Percentiles rank a stretch among this genome's conserved stretches.
phyloP scores from a whole-genome alignment of 2,329 filamentous ascomycete genomes.

The Myriosclerotinia duriaeana region DNA sequence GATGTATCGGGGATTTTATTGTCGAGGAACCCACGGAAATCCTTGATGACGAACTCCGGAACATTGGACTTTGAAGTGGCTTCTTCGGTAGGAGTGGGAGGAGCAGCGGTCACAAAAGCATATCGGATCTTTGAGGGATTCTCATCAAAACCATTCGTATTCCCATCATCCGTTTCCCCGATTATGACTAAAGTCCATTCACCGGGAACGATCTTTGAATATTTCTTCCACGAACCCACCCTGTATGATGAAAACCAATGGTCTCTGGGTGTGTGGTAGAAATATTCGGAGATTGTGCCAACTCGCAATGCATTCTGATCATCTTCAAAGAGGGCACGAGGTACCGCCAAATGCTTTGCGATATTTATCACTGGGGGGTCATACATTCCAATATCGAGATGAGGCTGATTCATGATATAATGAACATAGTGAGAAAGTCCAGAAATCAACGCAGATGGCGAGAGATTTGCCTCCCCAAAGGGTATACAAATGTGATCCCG shows the following conservation, averaged over 20 bases:
- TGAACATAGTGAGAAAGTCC: constrained; percentile 6
- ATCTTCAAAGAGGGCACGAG: neutral
- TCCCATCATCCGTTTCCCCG: neutral
- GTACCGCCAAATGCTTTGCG: constrained; percentile 4
- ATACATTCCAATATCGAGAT: neutral
- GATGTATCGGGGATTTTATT: neutral
- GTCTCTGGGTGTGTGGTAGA: neutral
- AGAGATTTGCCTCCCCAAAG: neutral
- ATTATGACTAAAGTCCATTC: constrained; percentile 14
- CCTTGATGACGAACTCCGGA: constrained; percentile 1
- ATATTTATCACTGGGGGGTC: neutral
- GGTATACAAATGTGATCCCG: neutral
- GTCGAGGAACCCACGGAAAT: constrained; percentile 10
- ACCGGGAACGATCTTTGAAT: neutral
- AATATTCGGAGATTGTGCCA: neutral
- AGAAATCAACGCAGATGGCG: constrained; percentile 5
- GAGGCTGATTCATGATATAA: neutral
- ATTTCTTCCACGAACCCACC: constrained; percentile 4
- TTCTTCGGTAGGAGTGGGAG: neutral
- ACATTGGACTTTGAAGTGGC: neutral
- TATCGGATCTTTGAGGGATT: neutral
- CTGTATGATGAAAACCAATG: too few relatives aligned
- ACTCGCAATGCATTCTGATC: neutral
- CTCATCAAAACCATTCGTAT: too few relatives aligned
- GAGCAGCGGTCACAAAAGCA: constrained; percentile 15